Evolutionary conservation across 192 early-diverging fungal species (phyloP).

Genomic region (Chytriomyces sp.): DNA sequence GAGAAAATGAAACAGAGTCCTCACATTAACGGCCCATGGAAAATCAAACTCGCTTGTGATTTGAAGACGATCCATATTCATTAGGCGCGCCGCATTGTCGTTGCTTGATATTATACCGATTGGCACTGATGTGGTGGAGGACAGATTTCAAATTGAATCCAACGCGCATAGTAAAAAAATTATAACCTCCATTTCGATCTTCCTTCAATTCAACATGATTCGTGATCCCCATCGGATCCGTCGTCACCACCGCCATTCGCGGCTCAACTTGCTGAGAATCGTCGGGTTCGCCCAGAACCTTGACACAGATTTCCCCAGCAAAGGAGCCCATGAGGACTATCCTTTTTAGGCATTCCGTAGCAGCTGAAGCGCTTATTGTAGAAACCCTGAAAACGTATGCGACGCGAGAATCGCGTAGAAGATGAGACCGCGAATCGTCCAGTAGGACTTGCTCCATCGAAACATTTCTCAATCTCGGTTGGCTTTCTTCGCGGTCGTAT

Average conservation of each 20-base stretch:
- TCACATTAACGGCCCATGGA: slow-evolving; percentile 63
- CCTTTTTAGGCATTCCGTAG: no score
- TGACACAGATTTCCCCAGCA: slow-evolving; percentile 41
- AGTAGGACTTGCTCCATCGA: no score
- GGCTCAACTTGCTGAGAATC: not conserved
- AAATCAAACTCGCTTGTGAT: slow-evolving; percentile 44
- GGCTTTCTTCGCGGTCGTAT: no score
- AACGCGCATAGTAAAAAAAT: not conserved
- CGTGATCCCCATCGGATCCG: slow-evolving; percentile 56
- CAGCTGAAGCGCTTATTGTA: slow-evolving; percentile 55
- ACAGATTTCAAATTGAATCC: no score
- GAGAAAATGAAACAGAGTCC: not conserved
- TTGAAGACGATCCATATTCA: slow-evolving; percentile 48
- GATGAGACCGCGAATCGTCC: no score
- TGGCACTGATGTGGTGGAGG: slow-evolving; percentile 22
- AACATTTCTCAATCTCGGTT: no score
- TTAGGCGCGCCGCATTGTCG: slow-evolving; percentile 48
- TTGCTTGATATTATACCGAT: slow-evolving; percentile 61
- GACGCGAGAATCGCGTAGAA: slow-evolving; percentile 9
- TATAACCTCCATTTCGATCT: slow-evolving; percentile 45
- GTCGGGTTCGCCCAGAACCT: not conserved
- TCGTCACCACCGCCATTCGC: slow-evolving; percentile 39
- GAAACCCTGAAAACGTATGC: slow-evolving; percentile 46
- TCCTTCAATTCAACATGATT: slow-evolving; percentile 62
- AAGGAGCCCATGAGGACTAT: slow-evolving; percentile 58